Evolutionary conservation across 2,329 filamentous ascomycete genomes (phyloP).

Genomic region (Capronia epimyces): DNA sequence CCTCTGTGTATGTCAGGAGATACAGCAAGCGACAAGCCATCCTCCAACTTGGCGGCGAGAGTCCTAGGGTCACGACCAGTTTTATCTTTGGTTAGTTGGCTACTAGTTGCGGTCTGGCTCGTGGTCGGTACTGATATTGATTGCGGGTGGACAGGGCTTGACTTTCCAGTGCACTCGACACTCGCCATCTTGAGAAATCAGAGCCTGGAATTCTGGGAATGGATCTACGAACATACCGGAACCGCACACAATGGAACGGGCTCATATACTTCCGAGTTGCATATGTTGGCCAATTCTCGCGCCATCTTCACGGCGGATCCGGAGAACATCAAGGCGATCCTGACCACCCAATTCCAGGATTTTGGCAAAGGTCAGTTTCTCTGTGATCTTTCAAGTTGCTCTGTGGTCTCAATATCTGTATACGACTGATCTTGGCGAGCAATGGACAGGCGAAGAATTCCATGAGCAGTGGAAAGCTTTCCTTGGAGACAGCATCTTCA

Average conservation of each 20-base stretch:
- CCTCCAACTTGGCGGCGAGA: conserved; percentile 14
- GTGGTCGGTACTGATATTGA: conserved; percentile 1
- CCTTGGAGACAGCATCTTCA: conserved; percentile 77
- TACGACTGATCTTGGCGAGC: not conserved
- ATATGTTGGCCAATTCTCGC: conserved; percentile 36
- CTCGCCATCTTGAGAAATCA: conserved; percentile 16
- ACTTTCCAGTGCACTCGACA: conserved; percentile 24
- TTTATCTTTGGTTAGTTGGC: conserved; percentile 20
- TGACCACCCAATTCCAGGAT: conserved; percentile 80
- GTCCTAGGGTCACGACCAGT: conserved; percentile 17
- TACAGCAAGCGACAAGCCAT: conserved; percentile 20
- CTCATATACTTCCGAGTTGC: conserved; percentile 23
- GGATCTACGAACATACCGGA: conserved; percentile 21
- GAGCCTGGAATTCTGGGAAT: conserved; percentile 26
- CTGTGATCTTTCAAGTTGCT: conserved; percentile 43
- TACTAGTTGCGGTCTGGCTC: too few relatives aligned
- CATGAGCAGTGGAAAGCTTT: conserved; percentile 71
- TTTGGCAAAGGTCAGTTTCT: conserved; percentile 66
- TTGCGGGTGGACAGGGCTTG: conserved; percentile 14
- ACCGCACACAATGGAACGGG: conserved; percentile 12
- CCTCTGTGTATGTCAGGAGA: conserved; percentile 17
- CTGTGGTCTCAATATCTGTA: not conserved
- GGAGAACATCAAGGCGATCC: conserved; percentile 83
- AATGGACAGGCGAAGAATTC: conserved; percentile 45
- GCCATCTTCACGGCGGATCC: conserved; percentile 72